These are phyloP conservation scores for Scalesia atractyloides DNA, from an alignment of 129 eudicot species.

Conservation along the genomic window DNA sequence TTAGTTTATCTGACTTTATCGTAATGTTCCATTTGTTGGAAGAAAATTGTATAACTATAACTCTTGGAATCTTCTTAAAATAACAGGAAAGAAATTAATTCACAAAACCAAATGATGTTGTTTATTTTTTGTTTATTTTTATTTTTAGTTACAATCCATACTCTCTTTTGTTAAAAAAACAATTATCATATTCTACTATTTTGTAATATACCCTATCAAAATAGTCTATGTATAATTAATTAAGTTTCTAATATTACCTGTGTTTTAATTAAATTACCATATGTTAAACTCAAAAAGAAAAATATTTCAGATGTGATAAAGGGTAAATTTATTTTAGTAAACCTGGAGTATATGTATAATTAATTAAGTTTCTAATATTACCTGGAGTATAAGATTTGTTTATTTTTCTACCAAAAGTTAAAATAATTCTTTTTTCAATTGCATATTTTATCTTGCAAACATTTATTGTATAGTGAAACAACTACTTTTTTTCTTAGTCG, in stretches of 20 bases:
- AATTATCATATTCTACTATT: not conserved
- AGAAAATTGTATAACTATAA: not conserved
- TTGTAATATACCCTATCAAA: not conserved
- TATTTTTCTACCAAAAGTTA: not conserved
- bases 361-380: no score
- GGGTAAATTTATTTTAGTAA: no score
- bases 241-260: not conserved
- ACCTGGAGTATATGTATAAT: no score
- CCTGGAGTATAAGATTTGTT: no score
- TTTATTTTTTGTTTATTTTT: not conserved
- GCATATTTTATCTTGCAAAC: not conserved
- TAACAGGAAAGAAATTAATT: not conserved
- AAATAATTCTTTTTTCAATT: not conserved
- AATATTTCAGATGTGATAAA: no score
- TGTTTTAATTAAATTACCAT: not conserved
- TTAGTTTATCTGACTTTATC: not conserved
- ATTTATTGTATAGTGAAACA: not conserved
- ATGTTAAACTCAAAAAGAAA: no score
- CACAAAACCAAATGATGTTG: not conserved
- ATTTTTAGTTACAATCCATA: not conserved
- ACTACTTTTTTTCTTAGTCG: constrained; percentile 18
- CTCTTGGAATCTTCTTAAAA: not conserved
- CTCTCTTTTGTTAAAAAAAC: not conserved
- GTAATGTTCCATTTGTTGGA: not conserved
- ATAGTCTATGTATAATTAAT: not conserved